phyloP scores from a whole-genome alignment of 257 asterid species.

The Fraxinus pennsylvanica region DNA sequence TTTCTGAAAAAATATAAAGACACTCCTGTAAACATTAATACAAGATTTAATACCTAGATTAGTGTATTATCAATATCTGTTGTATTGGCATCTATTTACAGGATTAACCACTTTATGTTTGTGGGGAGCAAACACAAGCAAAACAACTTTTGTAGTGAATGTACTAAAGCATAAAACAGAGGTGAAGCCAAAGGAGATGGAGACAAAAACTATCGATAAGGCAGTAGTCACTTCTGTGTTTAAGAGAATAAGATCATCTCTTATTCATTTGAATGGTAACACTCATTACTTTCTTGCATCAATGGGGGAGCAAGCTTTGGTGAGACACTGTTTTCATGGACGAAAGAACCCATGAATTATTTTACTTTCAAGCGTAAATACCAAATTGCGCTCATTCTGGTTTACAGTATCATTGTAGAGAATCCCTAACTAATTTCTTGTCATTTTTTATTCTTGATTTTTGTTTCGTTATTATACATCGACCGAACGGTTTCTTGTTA shows the following conservation, averaged over 20 bases:
- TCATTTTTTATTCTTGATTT: too few species aligned
- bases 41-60: background rate
- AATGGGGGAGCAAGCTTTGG: background rate
- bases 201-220: background rate
- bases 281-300: background rate
- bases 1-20: background rate
- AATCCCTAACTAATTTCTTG: background rate
- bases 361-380: background rate
- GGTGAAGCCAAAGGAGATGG: background rate
- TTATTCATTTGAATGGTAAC: background rate
- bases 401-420: background rate
- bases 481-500: background rate
- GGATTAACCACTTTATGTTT: conserved; percentile 3
- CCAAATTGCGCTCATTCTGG: background rate
- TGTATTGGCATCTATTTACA: background rate
- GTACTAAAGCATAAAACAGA: background rate
- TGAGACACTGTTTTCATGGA: background rate
- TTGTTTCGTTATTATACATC: too few species aligned
- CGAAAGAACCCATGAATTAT: background rate
- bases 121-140: background rate
- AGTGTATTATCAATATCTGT: background rate
- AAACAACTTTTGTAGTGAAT: background rate
- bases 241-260: background rate
- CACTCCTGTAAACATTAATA: too few species aligned
- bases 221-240: background rate